Evolutionary conservation across 2,329 filamentous ascomycete species (phyloP), one percentile per base, ranked within the genome.

Genomic region (Sarocladiaceae sp.): DNA sequence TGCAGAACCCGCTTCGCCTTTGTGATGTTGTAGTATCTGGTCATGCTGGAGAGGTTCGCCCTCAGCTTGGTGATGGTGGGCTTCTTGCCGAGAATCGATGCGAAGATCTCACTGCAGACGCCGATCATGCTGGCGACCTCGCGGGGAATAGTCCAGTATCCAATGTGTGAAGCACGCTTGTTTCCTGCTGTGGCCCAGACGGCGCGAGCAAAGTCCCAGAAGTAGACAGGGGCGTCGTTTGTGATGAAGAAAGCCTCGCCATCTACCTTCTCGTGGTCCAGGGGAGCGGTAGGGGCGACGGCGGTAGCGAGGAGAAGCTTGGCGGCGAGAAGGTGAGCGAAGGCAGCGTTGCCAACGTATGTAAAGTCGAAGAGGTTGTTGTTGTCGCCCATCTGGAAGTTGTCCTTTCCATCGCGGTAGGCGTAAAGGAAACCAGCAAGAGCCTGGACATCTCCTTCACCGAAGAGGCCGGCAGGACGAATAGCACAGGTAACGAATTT

Each of bases 221-320:
- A 95, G 67, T 93, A 93, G 18, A 95, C 77, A 4, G 93, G 93
- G 59, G 83, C 77, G 69, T 91, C 89, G 68, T 97, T 97, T 53
- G 90, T 94, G 63, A 97, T 82, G 71, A 96, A 84, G 74, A 97
- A 93, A 49, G 85, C 85, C 67, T 97, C 86, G 54, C 93, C 94
- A 65, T 92, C 88, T 48, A 92, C 83, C 54, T 78, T 79, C 72
- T 90, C 87, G 69, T 83, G 72, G 69, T 88, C 83, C 33, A 89
- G 77, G n/a, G 84, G 84, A 0, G 77, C 75, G 18, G 80, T 84
- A 29, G 67, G 56, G n/a, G 78, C 72, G 54, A 76, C 70, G 1
- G 65, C 61, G 50, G 82, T 84, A 52, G 77, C 74, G 44, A 94
- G 77, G 37, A 96, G 82, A 53, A 86, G 86, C 56, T 79, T 78